Percentiles rank a stretch among this genome's conserved stretches.
These are phyloP conservation scores for Noccaea bulbosa DNA, from an alignment of 345 rosid species.

Conservation along the genomic window DNA sequence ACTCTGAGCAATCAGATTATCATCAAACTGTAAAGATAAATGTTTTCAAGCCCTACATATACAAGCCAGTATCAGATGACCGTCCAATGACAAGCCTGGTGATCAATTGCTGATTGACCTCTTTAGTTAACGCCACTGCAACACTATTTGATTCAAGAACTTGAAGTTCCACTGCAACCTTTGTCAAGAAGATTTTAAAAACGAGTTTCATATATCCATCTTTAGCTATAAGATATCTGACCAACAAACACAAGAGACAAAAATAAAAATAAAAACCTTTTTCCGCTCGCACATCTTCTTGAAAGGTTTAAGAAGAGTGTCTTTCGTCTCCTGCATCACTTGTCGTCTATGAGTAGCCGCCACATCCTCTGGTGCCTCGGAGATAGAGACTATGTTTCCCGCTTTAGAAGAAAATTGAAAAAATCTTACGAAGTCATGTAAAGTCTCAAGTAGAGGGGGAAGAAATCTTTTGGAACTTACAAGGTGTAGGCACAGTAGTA, in stretches of 20 bases:
- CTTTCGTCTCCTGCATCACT: constrained; percentile 54
- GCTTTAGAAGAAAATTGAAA: constrained; percentile 42
- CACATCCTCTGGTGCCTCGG: constrained; percentile 75
- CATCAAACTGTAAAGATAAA: background rate
- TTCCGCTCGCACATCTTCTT: constrained; percentile 62
- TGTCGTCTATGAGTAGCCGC: constrained; percentile 70
- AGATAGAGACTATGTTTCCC: constrained; percentile 58
- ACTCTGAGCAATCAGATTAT: background rate
- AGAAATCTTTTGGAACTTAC: constrained; percentile 49
- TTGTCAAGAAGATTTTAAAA: constrained; percentile 34
- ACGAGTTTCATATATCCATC: constrained; percentile 1
- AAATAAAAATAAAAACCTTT: constrained; percentile 46
- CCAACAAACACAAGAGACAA: background rate
- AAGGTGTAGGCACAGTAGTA: constrained; percentile 69
- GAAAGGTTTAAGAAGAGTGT: constrained; percentile 62
- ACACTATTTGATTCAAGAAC: constrained; percentile 70
- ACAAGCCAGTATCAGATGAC: constrained; percentile 55
- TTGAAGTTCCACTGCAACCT: constrained; percentile 66
- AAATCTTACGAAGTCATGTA: constrained; percentile 22
- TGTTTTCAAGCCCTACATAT: constrained; percentile 16
- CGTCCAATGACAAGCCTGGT: constrained; percentile 81
- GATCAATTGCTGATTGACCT: constrained; percentile 52
- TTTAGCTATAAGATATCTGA: background rate
- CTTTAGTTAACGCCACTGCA: constrained; percentile 65
- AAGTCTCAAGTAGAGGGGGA: background rate